These are phyloP conservation scores for Penicillium paxilli DNA, from an alignment of 495 filamentous ascomycete genomes.

Conservation along the genomic window DNA sequence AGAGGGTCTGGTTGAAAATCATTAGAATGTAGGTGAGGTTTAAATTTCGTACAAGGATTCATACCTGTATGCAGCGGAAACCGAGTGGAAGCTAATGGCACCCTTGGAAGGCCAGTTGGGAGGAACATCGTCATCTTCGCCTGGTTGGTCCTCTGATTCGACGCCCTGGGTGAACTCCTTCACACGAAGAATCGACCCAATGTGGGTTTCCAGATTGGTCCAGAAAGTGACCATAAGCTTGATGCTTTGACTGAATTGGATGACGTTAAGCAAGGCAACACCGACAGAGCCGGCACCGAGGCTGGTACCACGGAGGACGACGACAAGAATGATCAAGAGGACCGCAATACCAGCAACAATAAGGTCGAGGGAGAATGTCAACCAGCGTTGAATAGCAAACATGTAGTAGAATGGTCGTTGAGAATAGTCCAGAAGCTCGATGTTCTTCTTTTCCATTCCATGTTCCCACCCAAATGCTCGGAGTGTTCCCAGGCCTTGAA, in stretches of 20 bases:
- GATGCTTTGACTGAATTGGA: conserved; percentile 53
- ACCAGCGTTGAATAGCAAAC: conserved; percentile 54
- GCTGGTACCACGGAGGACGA: conserved; percentile 37
- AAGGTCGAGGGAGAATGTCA: conserved; percentile 50
- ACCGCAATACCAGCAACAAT: conserved; percentile 50
- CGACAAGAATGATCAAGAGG: conserved; percentile 47
- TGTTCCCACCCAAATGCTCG: conserved; percentile 59
- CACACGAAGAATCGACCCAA: conserved; percentile 60
- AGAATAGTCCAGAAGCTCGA: conserved; percentile 53
- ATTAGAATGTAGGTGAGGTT: conserved; percentile 10
- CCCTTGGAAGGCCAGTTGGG: conserved; percentile 53
- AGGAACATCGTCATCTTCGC: conserved; percentile 39
- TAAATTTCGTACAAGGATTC: not conserved
- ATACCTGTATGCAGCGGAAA: conserved; percentile 45
- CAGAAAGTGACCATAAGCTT: conserved; percentile 54
- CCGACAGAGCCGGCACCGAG: conserved; percentile 53
- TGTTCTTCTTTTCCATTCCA: conserved; percentile 46
- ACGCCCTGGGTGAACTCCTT: conserved; percentile 54
- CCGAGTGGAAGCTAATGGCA: conserved; percentile 47
- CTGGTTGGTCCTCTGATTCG: conserved; percentile 45
- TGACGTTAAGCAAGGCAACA: conserved; percentile 58
- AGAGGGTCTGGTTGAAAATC: conserved; percentile 20
- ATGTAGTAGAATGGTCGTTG: conserved; percentile 62
- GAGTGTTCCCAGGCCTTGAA: conserved; percentile 50
- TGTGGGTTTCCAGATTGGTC: conserved; percentile 57